Evolutionary conservation across 2,329 filamentous ascomycete species (phyloP), one percentile per base, ranked within the genome.

Genomic region (Cercospora sp.): DNA sequence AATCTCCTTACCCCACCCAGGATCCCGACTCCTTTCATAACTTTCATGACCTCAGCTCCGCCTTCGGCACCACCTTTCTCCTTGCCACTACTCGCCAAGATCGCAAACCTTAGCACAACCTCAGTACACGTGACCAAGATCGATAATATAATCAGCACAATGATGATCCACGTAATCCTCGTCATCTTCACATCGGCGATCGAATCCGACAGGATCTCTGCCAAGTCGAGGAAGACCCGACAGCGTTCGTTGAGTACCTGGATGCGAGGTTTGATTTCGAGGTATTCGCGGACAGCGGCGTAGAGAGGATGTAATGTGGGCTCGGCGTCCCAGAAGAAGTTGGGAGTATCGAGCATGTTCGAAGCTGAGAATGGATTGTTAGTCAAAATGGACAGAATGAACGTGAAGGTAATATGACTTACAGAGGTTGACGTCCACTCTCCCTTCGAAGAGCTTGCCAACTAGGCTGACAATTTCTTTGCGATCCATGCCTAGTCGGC

Each of bases 281-380:
- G 90, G 78, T 99, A 99, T 79, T 98, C 95, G 75, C 95, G 92
- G 61, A 98, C 93, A 68, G 94, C 95, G 68, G 89, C 90, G 82
- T 99, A 99, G 30, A 99, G 89, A 0, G 95, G 95, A 78, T 97
- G 93, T 0, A 99, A 86, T 0, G 93, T 97, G 18, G 95, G 95
- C 78, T 99, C 95, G 10, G 92, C 92, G 79, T 98, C 94, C 95
- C 95, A 99, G 85, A 98, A 97, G 85, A 97, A 97, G 78, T 94
- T 96, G 69, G 94, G 94, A 0, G 96, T 93, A 79, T 97, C 94
- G 67, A 97, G 90, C 79, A 97, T 94, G 78, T 98, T 98, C 20
- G 92, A 97, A 68, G 93, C 93, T 96, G 73, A 72, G 20, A 58
- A 4, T 62, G n/a, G 31, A 16, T 20, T 9, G 12, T 59, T n/a